Evolutionary conservation across 2,329 filamentous ascomycete species (phyloP).

Genomic region (Aspergillus hiratsukae): DNA sequence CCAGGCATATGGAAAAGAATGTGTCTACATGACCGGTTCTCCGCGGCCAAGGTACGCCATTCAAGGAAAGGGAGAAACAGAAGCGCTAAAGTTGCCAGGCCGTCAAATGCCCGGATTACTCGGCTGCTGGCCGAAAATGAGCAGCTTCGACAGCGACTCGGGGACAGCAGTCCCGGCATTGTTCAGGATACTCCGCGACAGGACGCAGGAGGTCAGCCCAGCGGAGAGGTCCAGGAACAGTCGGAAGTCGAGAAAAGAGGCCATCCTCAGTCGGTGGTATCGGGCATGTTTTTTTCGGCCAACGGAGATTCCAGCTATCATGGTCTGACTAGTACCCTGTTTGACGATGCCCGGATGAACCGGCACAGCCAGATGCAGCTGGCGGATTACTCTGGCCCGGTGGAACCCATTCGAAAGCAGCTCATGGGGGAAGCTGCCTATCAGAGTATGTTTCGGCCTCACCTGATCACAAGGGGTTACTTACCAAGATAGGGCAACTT

Average conservation of each 20-base stretch:
- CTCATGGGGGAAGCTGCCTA: conserved; percentile 47
- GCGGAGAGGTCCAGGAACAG: not conserved
- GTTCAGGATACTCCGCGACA: not conserved
- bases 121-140: conserved; percentile 23
- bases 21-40: conserved; percentile 38
- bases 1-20: conserved; percentile 42
- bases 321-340: not conserved
- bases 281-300: conserved; percentile 21
- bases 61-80: not conserved
- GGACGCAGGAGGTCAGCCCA: not conserved
- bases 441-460: conserved; percentile 33
- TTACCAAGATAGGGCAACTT: conserved; percentile 36
- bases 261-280: not conserved
- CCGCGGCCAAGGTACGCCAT: conserved; percentile 20
- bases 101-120: conserved; percentile 25
- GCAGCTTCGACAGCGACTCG: conserved; percentile 14
- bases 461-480: too few relatives aligned
- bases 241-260: conserved; percentile 1
- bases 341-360: conserved; percentile 44
- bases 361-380: conserved; percentile 36
- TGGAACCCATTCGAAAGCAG: conserved; percentile 35
- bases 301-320: conserved; percentile 17
- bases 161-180: too few relatives aligned
- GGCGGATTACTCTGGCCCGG: conserved; percentile 3
- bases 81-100: conserved; percentile 3